Evolutionary conservation across 73 alveolate genomes (phyloP), one percentile per base, ranked within the genome.

Genomic region (Paraurostyla sp.): DNA sequence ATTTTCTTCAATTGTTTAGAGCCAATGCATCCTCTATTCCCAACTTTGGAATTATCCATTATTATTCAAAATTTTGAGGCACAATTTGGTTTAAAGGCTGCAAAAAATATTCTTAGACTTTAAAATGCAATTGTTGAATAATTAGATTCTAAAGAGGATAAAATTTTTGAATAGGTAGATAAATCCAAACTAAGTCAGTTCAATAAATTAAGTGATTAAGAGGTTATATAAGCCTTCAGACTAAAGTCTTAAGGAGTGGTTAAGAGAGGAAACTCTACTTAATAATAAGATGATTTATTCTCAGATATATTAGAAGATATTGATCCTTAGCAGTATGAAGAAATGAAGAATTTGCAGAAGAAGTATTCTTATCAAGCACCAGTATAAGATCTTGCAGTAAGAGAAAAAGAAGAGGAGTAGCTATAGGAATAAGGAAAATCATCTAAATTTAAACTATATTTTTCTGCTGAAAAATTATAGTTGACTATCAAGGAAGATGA

Each of bases 21-120:
- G 27, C 76, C 87, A 6, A 46, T 75, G 75, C 87, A 75, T 75
- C 54, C 69, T 49, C 52, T 75, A 4, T 75, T 46, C 76, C 87
- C 87, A 3, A 36, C 87, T 22, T 30, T 50, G 2, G 87, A 75
- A 49, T 33, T 75, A 4, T 9, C 25, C 27, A 29, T 49, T 9
- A 48, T 75, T 4, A 22, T 75, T 15, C 4, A 43, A 9, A 11
- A 22, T 9, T 43, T 75, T 43, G 87, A 75, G 33, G 69, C 48
- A 4, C 40, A 49, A 29, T 25, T 75, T 29, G 73, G 87, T 18
- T 11, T 75, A 3, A 29, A 20, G 20, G 42, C 48, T 33, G 33
- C 48, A 6, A 25, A 75, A 51, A 20, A n/a, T 16, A 49, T 50
- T 1, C 27, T 43, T 7, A 43, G 51, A 50, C 42, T 46, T 4